Conservation (phyloP, 768 basidiomycete species). For the Phlebiopsis gigantea region DNA sequence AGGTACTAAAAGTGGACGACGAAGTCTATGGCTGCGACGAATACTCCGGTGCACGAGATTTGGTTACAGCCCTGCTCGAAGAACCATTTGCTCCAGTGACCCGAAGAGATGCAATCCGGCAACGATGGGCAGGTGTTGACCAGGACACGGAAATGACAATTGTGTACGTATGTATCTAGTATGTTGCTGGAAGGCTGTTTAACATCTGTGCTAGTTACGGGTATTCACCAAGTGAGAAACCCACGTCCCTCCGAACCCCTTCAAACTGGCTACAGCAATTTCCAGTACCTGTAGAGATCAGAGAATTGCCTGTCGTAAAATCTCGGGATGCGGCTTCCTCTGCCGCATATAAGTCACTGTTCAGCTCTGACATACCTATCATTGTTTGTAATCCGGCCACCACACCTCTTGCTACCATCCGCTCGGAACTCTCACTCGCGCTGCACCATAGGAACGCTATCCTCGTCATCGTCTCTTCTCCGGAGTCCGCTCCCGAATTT, state of each 20-base stretch:
- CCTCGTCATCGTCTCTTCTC: slow-evolving; percentile 23
- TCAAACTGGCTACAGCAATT: slow-evolving; percentile 58
- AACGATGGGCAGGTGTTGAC: slow-evolving; percentile 39
- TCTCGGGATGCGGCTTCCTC: background rate
- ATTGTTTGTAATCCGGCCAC: slow-evolving; percentile 58
- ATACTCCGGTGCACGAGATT: slow-evolving; percentile 46
- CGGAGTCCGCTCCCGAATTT: slow-evolving; percentile 16
- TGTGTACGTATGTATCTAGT: slow-evolving; percentile 9
- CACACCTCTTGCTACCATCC: slow-evolving; percentile 38
- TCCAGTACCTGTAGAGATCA: slow-evolving; percentile 29
- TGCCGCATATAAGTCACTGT: slow-evolving; percentile 16
- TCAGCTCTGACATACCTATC: slow-evolving; percentile 55
- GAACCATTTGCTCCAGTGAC: slow-evolving; percentile 62
- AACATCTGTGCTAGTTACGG: slow-evolving; percentile 13
- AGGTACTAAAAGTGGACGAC: background rate
- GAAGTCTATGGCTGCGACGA: slow-evolving; percentile 58
- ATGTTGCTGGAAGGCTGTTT: background rate
- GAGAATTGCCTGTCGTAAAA: slow-evolving; percentile 18
- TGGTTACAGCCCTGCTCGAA: slow-evolving; percentile 66
- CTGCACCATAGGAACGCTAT: slow-evolving; percentile 25
- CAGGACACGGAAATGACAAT: slow-evolving; percentile 11
- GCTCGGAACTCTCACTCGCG: slow-evolving; percentile 15
- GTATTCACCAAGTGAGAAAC: slow-evolving; percentile 1
- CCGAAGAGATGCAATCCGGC: slow-evolving; percentile 37
- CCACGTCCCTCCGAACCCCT: slow-evolving; percentile 26